Evolutionary conservation across 1,139 yeast species (phyloP).

Genomic region (Arxiozyma slooffiae): DNA sequence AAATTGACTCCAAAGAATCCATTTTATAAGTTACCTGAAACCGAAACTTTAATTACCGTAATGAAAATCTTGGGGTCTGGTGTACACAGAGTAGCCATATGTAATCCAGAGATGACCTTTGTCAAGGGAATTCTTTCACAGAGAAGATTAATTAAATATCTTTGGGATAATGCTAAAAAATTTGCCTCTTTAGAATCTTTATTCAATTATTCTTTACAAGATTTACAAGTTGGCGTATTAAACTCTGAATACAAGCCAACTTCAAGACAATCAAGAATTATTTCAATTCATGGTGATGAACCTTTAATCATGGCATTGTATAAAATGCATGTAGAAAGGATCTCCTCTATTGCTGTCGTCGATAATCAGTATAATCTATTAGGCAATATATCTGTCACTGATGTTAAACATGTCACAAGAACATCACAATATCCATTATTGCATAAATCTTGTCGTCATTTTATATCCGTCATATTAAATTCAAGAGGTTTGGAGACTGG

Average conservation of each 20-base stretch:
- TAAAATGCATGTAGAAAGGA: conserved; percentile 75
- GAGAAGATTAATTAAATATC: conserved; percentile 67
- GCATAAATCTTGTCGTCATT: conserved; percentile 75
- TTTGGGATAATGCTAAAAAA: conserved; percentile 87
- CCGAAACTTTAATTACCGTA: conserved; percentile 59
- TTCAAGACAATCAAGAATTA: conserved; percentile 38
- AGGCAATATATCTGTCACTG: conserved; percentile 91
- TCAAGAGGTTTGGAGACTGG: conserved; percentile 77
- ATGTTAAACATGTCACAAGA: conserved; percentile 76
- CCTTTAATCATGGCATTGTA: conserved; percentile 75
- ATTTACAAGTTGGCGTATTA: conserved; percentile 28
- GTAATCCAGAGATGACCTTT: conserved; percentile 39
- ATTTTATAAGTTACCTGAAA: conserved; percentile 62
- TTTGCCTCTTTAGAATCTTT: conserved; percentile 71
- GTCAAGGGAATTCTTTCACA: conserved; percentile 80
- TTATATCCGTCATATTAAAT: conserved; percentile 74
- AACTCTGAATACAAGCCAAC: conserved; percentile 25
- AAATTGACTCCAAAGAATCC: conserved; percentile 78
- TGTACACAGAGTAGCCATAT: conserved; percentile 84
- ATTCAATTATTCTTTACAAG: conserved; percentile 45
- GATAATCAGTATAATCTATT: conserved; percentile 64
- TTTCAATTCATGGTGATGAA: conserved; percentile 78
- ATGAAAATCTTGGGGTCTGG: conserved; percentile 86
- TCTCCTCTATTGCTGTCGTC: conserved; percentile 89
- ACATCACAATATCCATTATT: conserved; percentile 76